These are phyloP conservation scores for Cryptococcus depauperatus DNA, from an alignment of 1,284 basidiomycete genomes.

Conservation along the genomic window DNA sequence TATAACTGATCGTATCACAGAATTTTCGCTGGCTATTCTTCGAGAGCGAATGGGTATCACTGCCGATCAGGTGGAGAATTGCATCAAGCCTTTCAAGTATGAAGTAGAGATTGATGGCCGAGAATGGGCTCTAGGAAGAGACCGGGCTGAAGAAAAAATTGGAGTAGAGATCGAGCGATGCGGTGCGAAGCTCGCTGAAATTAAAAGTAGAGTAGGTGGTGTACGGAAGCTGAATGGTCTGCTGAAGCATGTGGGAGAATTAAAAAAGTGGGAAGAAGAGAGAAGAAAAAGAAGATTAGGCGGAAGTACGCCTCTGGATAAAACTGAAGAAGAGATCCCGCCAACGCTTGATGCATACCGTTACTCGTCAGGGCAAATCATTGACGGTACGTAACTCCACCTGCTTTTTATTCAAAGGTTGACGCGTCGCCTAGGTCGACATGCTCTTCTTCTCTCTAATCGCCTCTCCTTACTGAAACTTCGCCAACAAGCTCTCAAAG, in stretches of 20 bases:
- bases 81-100: conserved; percentile 99
- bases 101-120: conserved; percentile 70
- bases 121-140: conserved; percentile 84
- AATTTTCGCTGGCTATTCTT: conserved; percentile 87
- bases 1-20: conserved; percentile 76
- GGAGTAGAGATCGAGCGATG: conserved; percentile 78
- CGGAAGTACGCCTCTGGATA: conserved; percentile 40
- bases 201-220: conserved; percentile 78
- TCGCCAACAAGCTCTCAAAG: conserved; percentile 72
- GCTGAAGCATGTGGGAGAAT: conserved; percentile 68
- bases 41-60: conserved; percentile 85
- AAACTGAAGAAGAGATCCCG: conserved; percentile 43
- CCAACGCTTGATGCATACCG: conserved; percentile 62
- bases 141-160: conserved; percentile 66
- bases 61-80: conserved; percentile 98
- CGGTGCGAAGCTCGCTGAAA: conserved; percentile 75
- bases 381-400: conserved; percentile 61
- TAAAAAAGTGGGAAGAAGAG: conserved; percentile 76
- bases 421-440: conserved; percentile 58
- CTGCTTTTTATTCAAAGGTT: background rate
- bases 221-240: conserved; percentile 66
- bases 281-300: conserved; percentile 45
- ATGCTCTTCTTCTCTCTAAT: conserved; percentile 79
- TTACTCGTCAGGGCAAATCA: conserved; percentile 80
- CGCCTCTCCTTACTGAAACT: conserved; percentile 74